These are phyloP conservation scores for Talaromyces sp. DNA, from an alignment of 2,329 filamentous ascomycete genomes.

Conservation along the genomic window DNA sequence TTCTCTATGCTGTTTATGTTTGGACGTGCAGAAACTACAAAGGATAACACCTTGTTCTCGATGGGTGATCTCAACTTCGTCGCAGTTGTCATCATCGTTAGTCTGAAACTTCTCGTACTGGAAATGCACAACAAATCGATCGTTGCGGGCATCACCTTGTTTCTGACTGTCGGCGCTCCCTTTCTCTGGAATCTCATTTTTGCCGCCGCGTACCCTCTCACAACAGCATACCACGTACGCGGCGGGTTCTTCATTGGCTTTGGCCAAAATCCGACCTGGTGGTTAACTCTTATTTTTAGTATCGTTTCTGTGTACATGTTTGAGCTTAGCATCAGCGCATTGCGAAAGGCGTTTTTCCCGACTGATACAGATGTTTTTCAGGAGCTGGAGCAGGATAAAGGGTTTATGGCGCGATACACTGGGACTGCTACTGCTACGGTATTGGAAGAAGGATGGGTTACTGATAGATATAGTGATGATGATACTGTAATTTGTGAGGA, in stretches of 20 bases:
- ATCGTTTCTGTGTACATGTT: constrained; percentile 5
- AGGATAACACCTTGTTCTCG: constrained; percentile 10
- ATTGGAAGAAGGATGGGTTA: not conserved
- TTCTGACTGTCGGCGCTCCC: constrained; percentile 3
- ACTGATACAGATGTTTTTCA: constrained; percentile 5
- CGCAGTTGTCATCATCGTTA: not conserved
- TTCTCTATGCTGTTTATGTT: constrained; percentile 50
- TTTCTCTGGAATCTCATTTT: constrained; percentile 8
- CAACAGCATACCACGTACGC: constrained; percentile 9
- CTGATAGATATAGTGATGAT: constrained; percentile 7
- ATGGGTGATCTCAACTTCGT: constrained; percentile 14
- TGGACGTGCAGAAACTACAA: constrained; percentile 2
- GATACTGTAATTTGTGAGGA: not conserved
- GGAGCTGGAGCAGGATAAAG: constrained; percentile 2
- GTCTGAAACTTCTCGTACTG: constrained; percentile 4
- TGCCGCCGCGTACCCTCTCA: constrained; percentile 3
- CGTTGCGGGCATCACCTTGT: constrained; percentile 8
- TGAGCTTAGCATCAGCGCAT: constrained; percentile 1
- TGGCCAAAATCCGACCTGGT: constrained; percentile 10
- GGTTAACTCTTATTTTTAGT: constrained; percentile 9
- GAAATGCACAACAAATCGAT: constrained; percentile 13
- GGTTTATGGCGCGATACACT: not conserved
- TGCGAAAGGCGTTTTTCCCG: constrained; percentile 6
- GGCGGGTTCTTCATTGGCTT: constrained; percentile 6
- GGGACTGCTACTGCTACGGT: not conserved